Evolutionary conservation across 352 stramenopile species (phyloP).

Genomic region (Pythium angustatum): DNA sequence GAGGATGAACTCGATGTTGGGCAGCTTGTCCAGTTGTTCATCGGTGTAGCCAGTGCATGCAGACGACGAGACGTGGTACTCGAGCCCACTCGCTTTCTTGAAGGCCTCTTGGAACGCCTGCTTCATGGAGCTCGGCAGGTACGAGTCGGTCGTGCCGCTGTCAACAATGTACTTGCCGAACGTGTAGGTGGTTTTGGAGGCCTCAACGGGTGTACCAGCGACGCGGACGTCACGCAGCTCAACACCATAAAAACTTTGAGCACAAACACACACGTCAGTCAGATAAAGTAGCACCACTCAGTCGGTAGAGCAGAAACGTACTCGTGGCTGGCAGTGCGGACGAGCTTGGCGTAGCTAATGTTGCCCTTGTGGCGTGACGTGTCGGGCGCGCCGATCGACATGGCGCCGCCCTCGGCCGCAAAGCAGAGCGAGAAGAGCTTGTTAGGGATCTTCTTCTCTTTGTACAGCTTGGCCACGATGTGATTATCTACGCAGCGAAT

Average conservation of each 20-base stretch:
- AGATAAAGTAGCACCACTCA: not conserved
- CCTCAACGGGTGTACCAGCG: slow-evolving; percentile 56
- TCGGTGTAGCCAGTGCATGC: slow-evolving; percentile 57
- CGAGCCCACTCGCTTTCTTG: slow-evolving; percentile 44
- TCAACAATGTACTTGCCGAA: slow-evolving; percentile 79
- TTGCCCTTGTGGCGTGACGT: slow-evolving; percentile 49
- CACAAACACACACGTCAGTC: not conserved
- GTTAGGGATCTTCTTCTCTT: slow-evolving; percentile 77
- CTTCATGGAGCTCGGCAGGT: slow-evolving; percentile 58
- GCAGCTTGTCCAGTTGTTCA: slow-evolving; percentile 49
- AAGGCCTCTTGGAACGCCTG: slow-evolving; percentile 60
- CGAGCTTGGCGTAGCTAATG: slow-evolving; percentile 62
- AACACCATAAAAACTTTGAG: slow-evolving; percentile 60
- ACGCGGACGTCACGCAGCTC: slow-evolving; percentile 70
- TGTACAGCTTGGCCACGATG: slow-evolving; percentile 72
- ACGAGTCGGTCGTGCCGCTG: slow-evolving; percentile 85
- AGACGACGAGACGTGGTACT: slow-evolving; percentile 48
- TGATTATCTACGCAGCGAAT: slow-evolving; percentile 44
- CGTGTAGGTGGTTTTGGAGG: slow-evolving; percentile 36
- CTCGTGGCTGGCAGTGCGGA: slow-evolving; percentile 31
- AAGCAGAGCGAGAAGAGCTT: slow-evolving; percentile 86
- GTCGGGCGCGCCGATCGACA: slow-evolving; percentile 64
- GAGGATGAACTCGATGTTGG: slow-evolving; percentile 70
- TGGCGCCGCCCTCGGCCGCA: slow-evolving; percentile 58
- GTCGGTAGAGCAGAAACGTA: slow-evolving; percentile 15